A percentile compares a stretch with the other conserved stretches of the same genome.
phyloP scores from a whole-genome alignment of 1,284 basidiomycete genomes.

The Ceratobasidium sp. region DNA sequence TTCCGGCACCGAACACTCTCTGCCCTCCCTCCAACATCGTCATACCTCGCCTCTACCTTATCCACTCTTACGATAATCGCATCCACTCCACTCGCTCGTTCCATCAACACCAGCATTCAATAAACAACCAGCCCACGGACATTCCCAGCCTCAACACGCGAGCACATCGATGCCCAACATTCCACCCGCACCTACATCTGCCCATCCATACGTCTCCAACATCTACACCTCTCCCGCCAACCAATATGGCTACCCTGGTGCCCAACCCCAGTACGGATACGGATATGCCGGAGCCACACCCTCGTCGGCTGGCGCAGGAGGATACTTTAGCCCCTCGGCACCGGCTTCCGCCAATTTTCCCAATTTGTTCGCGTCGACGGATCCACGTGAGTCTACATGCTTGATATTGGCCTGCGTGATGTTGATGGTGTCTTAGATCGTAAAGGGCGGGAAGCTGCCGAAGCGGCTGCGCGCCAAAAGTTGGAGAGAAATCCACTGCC shows the following conservation, averaged over 20 bases:
- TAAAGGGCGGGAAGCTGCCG: background rate
- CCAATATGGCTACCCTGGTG: slow-evolving; percentile 7
- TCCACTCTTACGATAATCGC: background rate
- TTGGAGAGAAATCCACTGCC: slow-evolving; percentile 20
- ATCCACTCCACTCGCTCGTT: background rate
- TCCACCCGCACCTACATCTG: slow-evolving; percentile 13
- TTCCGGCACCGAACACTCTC: background rate
- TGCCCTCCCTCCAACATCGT: background rate
- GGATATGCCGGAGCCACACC: background rate
- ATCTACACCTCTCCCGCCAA: background rate
- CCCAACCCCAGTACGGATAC: background rate
- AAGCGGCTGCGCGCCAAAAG: slow-evolving; percentile 6
- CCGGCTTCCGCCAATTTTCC: slow-evolving; percentile 8
- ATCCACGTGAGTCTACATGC: slow-evolving; percentile 16
- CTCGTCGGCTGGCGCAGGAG: background rate
- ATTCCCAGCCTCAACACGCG: background rate
- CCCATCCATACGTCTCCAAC: slow-evolving; percentile 34
- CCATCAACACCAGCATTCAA: background rate
- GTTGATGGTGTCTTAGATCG: too few relatives aligned
- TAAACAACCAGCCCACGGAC: background rate
- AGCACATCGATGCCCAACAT: slow-evolving; percentile 18
- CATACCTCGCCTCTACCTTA: background rate
- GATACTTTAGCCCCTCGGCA: slow-evolving; percentile 12
- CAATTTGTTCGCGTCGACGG: slow-evolving; percentile 7
- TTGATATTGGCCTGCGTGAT: background rate